phyloP scores from a whole-genome alignment of 2,329 filamentous ascomycete genomes.

The Knoxdaviesia capensis region DNA sequence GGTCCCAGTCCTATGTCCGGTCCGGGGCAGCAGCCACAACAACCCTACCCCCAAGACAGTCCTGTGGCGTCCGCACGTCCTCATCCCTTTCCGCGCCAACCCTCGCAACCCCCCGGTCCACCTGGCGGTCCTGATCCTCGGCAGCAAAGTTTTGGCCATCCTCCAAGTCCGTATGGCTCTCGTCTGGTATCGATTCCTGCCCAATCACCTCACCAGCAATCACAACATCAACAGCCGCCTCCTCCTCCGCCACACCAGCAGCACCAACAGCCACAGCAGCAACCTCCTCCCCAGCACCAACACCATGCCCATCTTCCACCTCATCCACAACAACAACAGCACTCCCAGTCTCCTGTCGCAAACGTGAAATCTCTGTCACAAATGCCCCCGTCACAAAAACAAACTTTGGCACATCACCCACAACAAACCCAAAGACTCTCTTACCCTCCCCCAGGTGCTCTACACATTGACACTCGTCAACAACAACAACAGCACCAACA shows the following conservation, averaged over 20 bases:
- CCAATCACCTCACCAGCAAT: neutral
- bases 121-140: conserved; percentile 19
- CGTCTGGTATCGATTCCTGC: neutral
- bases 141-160: conserved; percentile 1
- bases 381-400: too few species aligned
- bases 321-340: conserved; percentile 1
- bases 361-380: too few species aligned
- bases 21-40: conserved; percentile 3
- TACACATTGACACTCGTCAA: neutral
- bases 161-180: conserved; percentile 1
- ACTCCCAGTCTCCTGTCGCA: neutral
- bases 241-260: neutral
- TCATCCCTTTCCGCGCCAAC: conserved; percentile 16
- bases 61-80: conserved; percentile 23
- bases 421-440: neutral
- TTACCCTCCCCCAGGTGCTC: too few species aligned
- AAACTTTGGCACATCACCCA: too few species aligned
- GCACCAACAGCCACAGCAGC: neutral
- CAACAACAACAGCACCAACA: conserved; percentile 2
- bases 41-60: conserved; percentile 30
- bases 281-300: neutral
- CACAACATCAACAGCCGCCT: neutral
- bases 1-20: too few species aligned
- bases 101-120: conserved; percentile 34
- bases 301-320: neutral